A percentile compares a stretch with the other conserved stretches of the same genome.
These are phyloP conservation scores for Petunia axillaris DNA, from an alignment of 257 asterid species.

Conservation along the genomic window DNA sequence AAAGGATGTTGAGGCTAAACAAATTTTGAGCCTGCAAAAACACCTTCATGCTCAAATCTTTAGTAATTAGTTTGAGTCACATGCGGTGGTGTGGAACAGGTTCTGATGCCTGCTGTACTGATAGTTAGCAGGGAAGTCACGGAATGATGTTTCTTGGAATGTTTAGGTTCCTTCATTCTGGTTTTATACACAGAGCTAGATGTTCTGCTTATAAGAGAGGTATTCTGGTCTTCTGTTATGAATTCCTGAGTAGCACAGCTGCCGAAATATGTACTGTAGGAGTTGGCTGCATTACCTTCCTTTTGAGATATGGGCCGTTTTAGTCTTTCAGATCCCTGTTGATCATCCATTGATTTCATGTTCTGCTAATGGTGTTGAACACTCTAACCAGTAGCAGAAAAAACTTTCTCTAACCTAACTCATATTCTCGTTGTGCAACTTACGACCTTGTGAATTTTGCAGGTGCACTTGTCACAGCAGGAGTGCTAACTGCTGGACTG, in stretches of 20 bases:
- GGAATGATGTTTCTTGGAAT: neutral
- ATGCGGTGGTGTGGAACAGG: neutral
- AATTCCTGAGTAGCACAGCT: neutral
- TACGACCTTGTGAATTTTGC: slow-evolving; percentile 22
- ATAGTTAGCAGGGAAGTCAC: neutral
- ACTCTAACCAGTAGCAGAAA: neutral
- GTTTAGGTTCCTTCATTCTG: neutral
- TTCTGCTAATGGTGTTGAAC: neutral
- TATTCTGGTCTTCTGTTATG: neutral
- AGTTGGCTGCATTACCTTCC: neutral
- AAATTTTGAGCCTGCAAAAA: neutral
- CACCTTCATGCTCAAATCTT: neutral
- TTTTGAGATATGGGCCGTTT: neutral
- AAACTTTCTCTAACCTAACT: neutral
- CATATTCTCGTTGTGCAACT: neutral
- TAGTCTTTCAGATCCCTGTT: neutral
- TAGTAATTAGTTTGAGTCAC: neutral
- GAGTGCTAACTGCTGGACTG: slow-evolving; percentile 90
- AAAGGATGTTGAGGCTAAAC: no score
- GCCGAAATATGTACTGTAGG: neutral
- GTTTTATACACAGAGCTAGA: neutral
- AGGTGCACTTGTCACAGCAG: slow-evolving; percentile 95
- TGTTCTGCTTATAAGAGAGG: neutral
- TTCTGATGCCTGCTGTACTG: neutral
- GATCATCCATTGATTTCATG: neutral